phyloP scores from a whole-genome alignment of 805 yeast species.

The Brettanomyces sp. region DNA sequence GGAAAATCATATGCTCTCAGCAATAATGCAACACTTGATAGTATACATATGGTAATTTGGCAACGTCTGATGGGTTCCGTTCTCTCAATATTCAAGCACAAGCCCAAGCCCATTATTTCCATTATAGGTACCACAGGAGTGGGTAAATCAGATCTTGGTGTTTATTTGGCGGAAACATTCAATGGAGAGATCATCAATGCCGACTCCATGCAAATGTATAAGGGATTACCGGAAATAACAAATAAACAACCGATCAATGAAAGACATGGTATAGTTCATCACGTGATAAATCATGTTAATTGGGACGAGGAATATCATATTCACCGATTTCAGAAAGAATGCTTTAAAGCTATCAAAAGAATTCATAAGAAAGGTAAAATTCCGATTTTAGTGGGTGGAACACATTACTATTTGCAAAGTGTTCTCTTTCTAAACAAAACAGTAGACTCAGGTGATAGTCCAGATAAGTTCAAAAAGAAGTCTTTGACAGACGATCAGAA shows the following conservation, averaged over 20 bases:
- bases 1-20: too few relatives aligned
- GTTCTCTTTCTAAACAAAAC: constrained; percentile 64
- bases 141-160: constrained; percentile 82
- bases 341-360: constrained; percentile 48
- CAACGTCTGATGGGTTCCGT: not conserved
- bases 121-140: constrained; percentile 86
- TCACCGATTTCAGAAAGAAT: constrained; percentile 71
- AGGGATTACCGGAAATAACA: constrained; percentile 64
- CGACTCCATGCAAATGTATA: constrained; percentile 94
- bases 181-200: constrained; percentile 91
- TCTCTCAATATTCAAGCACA: not conserved
- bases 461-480: constrained; percentile 4
- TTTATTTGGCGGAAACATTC: constrained; percentile 66
- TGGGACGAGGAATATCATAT: constrained; percentile 81
- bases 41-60: not conserved
- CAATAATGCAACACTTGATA: too few relatives aligned
- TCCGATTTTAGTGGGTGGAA: constrained; percentile 92
- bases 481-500: constrained; percentile 23
- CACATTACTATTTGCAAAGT: constrained; percentile 85
- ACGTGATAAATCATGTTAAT: constrained; percentile 72
- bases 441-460: constrained; percentile 22
- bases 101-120: constrained; percentile 16
- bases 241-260: constrained; percentile 86
- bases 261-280: constrained; percentile 69
- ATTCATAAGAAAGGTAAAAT: constrained; percentile 59